Evolutionary conservation across 2,329 filamentous ascomycete genomes (phyloP), one percentile per base, ranked within the genome.

Genomic region (Clarireedia paspali): DNA sequence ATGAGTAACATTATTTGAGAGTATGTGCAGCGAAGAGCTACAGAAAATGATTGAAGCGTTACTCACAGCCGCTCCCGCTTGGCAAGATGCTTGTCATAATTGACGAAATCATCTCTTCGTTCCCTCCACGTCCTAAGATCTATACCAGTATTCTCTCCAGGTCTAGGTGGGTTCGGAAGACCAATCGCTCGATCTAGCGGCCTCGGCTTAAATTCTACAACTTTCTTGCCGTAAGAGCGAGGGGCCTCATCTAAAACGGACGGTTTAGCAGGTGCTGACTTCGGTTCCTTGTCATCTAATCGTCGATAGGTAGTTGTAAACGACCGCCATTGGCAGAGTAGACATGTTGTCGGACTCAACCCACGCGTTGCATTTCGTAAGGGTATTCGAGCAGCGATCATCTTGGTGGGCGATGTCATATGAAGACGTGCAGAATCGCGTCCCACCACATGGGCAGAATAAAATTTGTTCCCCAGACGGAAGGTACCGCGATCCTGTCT

Each of bases 81-180:
- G 61, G 81, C 77, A 6, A 96, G 73, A 69, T 97, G 91, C 71
- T 89, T 91, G 57, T 94, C 86, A 67, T 89, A 91, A 72, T 94
- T 78, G 61, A 89, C 83, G 68, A 95, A 90, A 68, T 96, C 91
- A 61, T 89, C 83, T 42, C 85, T 80, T 50, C 83, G 82, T 72
- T 96, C 78, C 59, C 76, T 76, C 60, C 88, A 70, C 1, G 84
- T 78, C 42, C 91, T 83, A 17, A 64, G 67, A 65, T 95, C 89
- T 59, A 88, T 71, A 53, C 91, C 91, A 1, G 84, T 86, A 72
- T 97, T 96, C 70, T 97, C 85, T 58, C 90, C 90, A 12, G 82
- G 73, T 57, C 77, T 73, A 0, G 94, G 94, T 2, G 91, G 87
- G 39, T 81, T 73, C 10, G 78, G 77, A 72, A 95, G 83, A 60